These are phyloP conservation scores for Pythium pectinolyticum DNA, from an alignment of 352 stramenopile genomes.

Conservation along the genomic window DNA sequence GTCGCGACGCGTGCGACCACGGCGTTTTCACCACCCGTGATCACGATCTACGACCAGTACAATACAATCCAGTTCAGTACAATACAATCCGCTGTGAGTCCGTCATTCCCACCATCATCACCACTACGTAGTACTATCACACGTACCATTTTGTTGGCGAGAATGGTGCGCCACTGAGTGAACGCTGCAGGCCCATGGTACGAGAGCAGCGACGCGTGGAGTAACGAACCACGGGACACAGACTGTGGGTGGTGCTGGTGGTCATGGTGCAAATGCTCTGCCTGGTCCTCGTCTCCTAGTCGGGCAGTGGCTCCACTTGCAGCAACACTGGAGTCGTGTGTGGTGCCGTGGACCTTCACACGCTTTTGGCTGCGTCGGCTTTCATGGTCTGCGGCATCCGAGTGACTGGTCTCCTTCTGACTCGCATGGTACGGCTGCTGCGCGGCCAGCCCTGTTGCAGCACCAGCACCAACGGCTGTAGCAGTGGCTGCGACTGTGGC, in stretches of 20 bases:
- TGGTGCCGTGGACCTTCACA: neutral
- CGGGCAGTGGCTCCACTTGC: too few relatives aligned
- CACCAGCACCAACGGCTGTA: neutral
- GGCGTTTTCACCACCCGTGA: constrained; percentile 59
- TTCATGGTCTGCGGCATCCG: neutral
- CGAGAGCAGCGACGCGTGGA: constrained; percentile 19
- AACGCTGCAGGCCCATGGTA: constrained; percentile 22
- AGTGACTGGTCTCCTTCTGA: neutral
- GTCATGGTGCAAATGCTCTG: neutral
- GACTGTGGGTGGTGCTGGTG: too few relatives aligned
- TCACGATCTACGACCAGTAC: constrained; percentile 42
- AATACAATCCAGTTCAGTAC: neutral
- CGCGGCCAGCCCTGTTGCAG: neutral
- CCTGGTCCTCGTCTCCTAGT: too few relatives aligned
- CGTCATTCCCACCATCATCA: too few relatives aligned
- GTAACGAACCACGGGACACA: neutral
- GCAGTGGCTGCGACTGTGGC: neutral
- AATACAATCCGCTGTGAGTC: neutral
- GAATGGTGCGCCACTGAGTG: constrained; percentile 37
- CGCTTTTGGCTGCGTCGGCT: constrained; percentile 17
- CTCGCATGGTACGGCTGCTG: neutral
- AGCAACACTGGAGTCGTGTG: too few relatives aligned
- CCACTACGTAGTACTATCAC: too few relatives aligned
- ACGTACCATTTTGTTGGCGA: constrained; percentile 66
- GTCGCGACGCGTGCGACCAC: constrained; percentile 47